Percentiles rank a stretch among this genome's conserved stretches.
Evolutionary conservation across 305 asterid genomes (phyloP).

Genomic region (Plantago coronopus): DNA sequence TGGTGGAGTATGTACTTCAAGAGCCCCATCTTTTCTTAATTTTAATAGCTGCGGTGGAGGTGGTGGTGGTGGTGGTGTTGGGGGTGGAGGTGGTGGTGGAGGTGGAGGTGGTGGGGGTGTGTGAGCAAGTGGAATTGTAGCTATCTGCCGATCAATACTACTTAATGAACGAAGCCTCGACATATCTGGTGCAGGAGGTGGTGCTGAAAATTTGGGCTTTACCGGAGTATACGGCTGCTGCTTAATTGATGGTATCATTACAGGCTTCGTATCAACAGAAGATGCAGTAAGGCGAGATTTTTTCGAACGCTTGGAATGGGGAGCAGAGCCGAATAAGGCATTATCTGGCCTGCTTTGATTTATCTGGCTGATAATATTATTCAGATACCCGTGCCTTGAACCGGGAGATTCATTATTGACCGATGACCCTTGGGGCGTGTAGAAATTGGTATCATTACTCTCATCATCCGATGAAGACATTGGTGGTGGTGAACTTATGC

Average conservation of each 20-base stretch:
- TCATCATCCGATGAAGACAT: constrained; percentile 66
- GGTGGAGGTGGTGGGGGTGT: constrained; percentile 26
- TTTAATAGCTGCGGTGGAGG: constrained; percentile 44
- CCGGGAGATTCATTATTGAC: constrained; percentile 63
- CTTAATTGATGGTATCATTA: constrained; percentile 73
- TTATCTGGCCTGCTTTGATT: constrained; percentile 22
- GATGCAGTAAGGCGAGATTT: constrained; percentile 63
- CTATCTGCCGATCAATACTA: constrained; percentile 37
- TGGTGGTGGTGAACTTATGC: constrained; percentile 49
- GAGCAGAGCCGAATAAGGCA: constrained; percentile 23
- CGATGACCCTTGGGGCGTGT: constrained; percentile 85
- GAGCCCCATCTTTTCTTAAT: constrained; percentile 31
- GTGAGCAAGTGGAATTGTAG: constrained; percentile 33
- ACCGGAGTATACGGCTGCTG: constrained; percentile 51
- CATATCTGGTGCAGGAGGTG: constrained; percentile 82
- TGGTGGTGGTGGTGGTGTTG: constrained; percentile 39
- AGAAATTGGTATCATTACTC: constrained; percentile 59
- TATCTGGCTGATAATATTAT: constrained; percentile 21
- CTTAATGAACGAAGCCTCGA: constrained; percentile 55
- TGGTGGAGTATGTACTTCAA: constrained; percentile 26
- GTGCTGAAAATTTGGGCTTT: constrained; percentile 59
- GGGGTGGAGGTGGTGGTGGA: constrained; percentile 33
- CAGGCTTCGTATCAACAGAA: constrained; percentile 48
- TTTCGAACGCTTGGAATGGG: constrained; percentile 77
- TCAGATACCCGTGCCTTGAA: constrained; percentile 36